These are phyloP conservation scores for Chenopodium suecicum DNA, from an alignment of 148 eudicot species.

Conservation along the genomic window DNA sequence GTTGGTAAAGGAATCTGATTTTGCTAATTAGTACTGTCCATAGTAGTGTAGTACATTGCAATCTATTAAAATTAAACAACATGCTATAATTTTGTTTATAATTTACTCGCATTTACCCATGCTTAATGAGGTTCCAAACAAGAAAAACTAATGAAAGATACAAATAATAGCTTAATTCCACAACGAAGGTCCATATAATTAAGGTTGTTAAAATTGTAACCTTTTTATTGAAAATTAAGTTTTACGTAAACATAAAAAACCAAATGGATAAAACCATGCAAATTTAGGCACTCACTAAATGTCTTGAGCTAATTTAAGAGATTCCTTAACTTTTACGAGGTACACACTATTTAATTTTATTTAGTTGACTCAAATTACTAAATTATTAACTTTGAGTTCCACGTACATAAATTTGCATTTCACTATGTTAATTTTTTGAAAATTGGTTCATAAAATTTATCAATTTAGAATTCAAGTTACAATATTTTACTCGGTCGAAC, in stretches of 20 bases:
- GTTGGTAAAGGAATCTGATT: no score
- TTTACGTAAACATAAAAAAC: conserved; percentile 9
- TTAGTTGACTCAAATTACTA: not conserved
- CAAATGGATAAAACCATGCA: conserved; percentile 21
- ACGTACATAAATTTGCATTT: not conserved
- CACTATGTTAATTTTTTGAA: conserved; percentile 6
- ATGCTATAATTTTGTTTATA: not conserved
- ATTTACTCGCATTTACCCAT: not conserved
- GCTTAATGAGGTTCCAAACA: conserved; percentile 4
- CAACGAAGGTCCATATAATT: not conserved
- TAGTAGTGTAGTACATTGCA: no score
- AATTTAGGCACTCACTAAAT: conserved; percentile 12
- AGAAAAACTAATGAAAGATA: conserved; percentile 14
- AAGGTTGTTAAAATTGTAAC: not conserved
- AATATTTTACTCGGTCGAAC: not conserved
- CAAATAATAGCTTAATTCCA: conserved; percentile 13
- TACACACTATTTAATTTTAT: not conserved
- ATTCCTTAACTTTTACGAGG: conserved; percentile 11
- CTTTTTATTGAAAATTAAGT: not conserved
- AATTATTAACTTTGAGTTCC: not conserved
- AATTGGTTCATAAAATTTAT: conserved; percentile 1
- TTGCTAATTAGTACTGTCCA: no score
- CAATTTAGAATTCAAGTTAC: conserved; percentile 11
- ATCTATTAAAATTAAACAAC: no score
- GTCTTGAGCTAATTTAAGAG: conserved; percentile 19